Conservation (phyloP, 1,284 basidiomycete genomes). For the Ceratobasidium sp. region DNA sequence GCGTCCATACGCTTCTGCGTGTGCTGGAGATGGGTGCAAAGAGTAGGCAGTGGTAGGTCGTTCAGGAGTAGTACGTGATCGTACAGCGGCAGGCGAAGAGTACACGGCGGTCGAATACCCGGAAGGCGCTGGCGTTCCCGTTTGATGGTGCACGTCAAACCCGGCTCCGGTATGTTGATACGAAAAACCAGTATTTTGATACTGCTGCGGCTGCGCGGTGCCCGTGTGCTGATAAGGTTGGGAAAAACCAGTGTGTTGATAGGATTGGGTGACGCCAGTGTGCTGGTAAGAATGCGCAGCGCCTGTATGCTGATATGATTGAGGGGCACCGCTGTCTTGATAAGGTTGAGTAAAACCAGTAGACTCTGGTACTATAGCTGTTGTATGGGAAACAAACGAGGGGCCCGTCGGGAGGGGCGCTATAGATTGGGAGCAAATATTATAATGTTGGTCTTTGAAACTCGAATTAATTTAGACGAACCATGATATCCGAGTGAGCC, state of each 20-base stretch:
- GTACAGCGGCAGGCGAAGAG: conserved; percentile 30
- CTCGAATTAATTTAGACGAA: neutral
- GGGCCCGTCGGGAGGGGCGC: conserved; percentile 18
- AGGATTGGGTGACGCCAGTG: conserved; percentile 28
- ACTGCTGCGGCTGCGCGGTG: conserved; percentile 21
- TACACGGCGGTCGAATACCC: conserved; percentile 35
- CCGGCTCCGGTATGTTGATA: conserved; percentile 26
- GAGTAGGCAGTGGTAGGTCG: conserved; percentile 30
- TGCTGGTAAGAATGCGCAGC: conserved; percentile 13
- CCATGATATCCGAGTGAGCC: conserved; percentile 28
- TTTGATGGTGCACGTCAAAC: neutral
- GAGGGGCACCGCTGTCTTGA: conserved; percentile 9
- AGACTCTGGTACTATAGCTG: neutral
- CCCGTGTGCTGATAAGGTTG: conserved; percentile 35
- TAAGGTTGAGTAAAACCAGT: conserved; percentile 24
- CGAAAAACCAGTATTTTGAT: conserved; percentile 21
- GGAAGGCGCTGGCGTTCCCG: neutral
- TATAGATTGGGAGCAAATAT: neutral
- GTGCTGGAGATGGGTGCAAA: conserved; percentile 31
- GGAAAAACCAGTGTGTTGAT: conserved; percentile 31
- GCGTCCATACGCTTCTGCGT: conserved; percentile 36
- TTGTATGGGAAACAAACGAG: conserved; percentile 8
- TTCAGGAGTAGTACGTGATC: conserved; percentile 34
- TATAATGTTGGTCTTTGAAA: neutral
- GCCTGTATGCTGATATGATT: conserved; percentile 33